A percentile compares a stretch with the other conserved stretches of the same genome.
Evolutionary conservation across 306 rosid genomes (phyloP).

Genomic region (Malus sieversii): DNA sequence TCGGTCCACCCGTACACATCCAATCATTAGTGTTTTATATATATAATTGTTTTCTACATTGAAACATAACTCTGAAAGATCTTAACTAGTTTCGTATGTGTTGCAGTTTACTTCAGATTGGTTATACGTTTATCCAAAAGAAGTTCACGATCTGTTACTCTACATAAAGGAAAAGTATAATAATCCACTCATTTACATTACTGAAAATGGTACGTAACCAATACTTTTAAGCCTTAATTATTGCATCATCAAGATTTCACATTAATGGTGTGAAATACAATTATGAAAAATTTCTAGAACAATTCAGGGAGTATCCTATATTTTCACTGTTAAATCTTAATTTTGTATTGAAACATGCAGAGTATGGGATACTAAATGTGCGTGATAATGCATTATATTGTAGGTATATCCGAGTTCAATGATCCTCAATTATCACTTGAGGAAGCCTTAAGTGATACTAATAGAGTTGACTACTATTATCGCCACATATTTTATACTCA

Average conservation of each 20-base stretch:
- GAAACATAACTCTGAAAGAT: not conserved
- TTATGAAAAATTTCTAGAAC: no score
- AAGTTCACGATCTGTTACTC: constrained; percentile 18
- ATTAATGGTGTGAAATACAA: no score
- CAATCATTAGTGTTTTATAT: not conserved
- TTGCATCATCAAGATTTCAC: not conserved
- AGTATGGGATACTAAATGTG: not conserved
- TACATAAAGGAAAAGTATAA: constrained; percentile 26
- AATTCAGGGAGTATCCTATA: no score
- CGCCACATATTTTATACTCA: constrained; percentile 11
- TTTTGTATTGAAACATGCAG: not conserved
- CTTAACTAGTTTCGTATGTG: not conserved
- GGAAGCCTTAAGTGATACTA: constrained; percentile 17
- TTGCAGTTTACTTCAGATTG: constrained; percentile 22
- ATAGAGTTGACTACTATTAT: constrained; percentile 20
- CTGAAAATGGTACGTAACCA: constrained; percentile 25
- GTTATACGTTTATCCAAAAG: constrained; percentile 22
- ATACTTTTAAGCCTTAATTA: no score
- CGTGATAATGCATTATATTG: not conserved
- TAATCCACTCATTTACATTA: constrained; percentile 29
- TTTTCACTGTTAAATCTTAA: not conserved
- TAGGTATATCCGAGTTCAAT: constrained; percentile 23
- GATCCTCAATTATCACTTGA: constrained; percentile 12
- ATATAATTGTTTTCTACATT: not conserved
- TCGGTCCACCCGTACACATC: constrained; percentile 32